These are phyloP conservation scores for Entomortierella beljakovae DNA, from an alignment of 192 early-diverging fungal genomes.

Conservation along the genomic window DNA sequence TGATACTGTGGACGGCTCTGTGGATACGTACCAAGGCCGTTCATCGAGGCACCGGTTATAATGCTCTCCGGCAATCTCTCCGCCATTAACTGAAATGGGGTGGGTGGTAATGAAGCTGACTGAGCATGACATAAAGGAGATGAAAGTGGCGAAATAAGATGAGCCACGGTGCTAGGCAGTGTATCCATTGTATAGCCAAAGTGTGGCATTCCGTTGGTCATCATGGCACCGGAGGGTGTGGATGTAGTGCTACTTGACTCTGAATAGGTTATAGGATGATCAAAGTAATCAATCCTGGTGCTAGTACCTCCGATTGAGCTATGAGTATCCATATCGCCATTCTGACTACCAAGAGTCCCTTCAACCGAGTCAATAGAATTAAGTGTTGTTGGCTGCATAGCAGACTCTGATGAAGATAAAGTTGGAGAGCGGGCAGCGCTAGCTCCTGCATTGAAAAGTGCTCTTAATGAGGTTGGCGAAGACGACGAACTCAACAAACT, in stretches of 20 bases:
- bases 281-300: slow-evolving; percentile 28
- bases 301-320: slow-evolving; percentile 1
- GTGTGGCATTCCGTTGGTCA: slow-evolving; percentile 3
- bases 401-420: slow-evolving; percentile 1
- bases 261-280: slow-evolving; percentile 21
- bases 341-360: background rate
- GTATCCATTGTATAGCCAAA: slow-evolving; percentile 19
- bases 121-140: slow-evolving; percentile 39
- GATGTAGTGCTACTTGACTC: slow-evolving; percentile 26
- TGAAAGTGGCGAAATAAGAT: slow-evolving; percentile 35
- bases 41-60: background rate
- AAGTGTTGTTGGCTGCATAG: background rate
- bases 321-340: background rate
- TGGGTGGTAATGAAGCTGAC: slow-evolving; percentile 36
- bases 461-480: slow-evolving; percentile 38
- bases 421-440: background rate
- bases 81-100: slow-evolving; percentile 25
- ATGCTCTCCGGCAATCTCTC: slow-evolving; percentile 26
- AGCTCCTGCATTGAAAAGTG: slow-evolving; percentile 27
- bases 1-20: slow-evolving; percentile 21
- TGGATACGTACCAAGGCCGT: slow-evolving; percentile 5
- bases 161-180: slow-evolving; percentile 21
- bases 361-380: background rate
- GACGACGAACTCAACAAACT: slow-evolving; percentile 40
- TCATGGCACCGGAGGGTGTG: slow-evolving; percentile 29